A percentile compares a stretch with the other conserved stretches of the same genome.
These are phyloP conservation scores for Nematocida major DNA, from an alignment of 371 early-diverging fungal species.

Conservation along the genomic window DNA sequence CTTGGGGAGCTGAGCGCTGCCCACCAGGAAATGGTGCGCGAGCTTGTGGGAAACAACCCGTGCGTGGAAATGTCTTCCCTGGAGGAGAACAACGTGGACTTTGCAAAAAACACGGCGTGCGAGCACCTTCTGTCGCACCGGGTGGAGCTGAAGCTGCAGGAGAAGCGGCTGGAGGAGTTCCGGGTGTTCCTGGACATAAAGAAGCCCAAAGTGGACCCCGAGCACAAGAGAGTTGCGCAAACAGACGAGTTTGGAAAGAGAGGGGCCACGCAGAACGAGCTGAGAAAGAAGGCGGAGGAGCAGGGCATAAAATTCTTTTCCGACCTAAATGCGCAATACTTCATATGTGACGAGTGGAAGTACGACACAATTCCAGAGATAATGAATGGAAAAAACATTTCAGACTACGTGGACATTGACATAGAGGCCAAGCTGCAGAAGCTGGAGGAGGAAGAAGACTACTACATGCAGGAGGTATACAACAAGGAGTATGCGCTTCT, in stretches of 20 bases:
- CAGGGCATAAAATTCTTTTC: constrained; percentile 29
- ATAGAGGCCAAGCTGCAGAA: constrained; percentile 78
- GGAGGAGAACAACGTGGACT: constrained; percentile 59
- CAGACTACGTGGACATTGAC: constrained; percentile 87
- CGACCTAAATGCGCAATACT: constrained; percentile 46
- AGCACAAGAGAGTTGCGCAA: constrained; percentile 81
- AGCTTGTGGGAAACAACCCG: constrained; percentile 69
- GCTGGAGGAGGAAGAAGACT: constrained; percentile 87
- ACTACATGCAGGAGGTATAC: constrained; percentile 54
- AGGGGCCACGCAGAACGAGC: constrained; percentile 72
- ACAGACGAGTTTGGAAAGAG: constrained; percentile 73
- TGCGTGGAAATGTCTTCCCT: constrained; percentile 64
- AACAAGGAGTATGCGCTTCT: constrained; percentile 55
- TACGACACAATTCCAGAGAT: constrained; percentile 96
- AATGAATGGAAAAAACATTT: constrained; percentile 95
- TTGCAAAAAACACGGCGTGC: constrained; percentile 60
- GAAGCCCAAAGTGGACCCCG: constrained; percentile 70
- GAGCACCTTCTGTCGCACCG: constrained; percentile 60
- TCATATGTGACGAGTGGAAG: constrained; percentile 73
- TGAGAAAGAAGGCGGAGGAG: constrained; percentile 36
- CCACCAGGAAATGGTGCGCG: constrained; percentile 68
- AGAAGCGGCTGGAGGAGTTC: constrained; percentile 69
- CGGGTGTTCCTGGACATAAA: constrained; percentile 68
- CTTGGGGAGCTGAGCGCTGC: constrained; percentile 76
- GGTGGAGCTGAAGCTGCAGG: constrained; percentile 60